Evolutionary conservation across 805 yeast species (phyloP).

Genomic region (Zygosaccharomyces pseudorouxii): DNA sequence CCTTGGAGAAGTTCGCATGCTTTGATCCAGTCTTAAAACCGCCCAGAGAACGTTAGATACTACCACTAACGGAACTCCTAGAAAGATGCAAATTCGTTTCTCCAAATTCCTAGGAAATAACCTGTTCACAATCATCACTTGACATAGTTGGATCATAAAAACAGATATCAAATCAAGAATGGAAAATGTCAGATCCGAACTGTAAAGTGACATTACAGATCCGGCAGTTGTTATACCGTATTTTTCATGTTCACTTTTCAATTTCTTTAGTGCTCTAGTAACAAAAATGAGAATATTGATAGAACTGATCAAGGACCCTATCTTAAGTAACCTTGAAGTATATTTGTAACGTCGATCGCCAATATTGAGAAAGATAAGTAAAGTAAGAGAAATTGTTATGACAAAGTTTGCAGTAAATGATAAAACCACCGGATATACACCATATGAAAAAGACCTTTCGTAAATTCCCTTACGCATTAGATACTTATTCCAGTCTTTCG

Average conservation of each 20-base stretch:
- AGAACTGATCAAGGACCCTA: conserved; percentile 50
- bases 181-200: conserved; percentile 43
- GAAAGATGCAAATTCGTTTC: conserved; percentile 53
- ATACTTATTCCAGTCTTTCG: conserved; percentile 46
- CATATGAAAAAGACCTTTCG: conserved; percentile 47
- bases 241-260: conserved; percentile 44
- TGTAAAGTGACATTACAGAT: conserved; percentile 36
- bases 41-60: conserved; percentile 68
- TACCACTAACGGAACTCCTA: conserved; percentile 51
- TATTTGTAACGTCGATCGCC: conserved; percentile 55
- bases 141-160: conserved; percentile 56
- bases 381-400: conserved; percentile 56
- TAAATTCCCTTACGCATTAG: conserved; percentile 28
- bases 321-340: conserved; percentile 24
- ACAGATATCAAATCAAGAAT: conserved; percentile 56
- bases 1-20: conserved; percentile 15
- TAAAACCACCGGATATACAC: conserved; percentile 58
- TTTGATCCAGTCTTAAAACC: conserved; percentile 38
- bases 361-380: conserved; percentile 60
- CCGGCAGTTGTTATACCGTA: conserved; percentile 33
- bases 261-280: conserved; percentile 42
- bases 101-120: conserved; percentile 64
- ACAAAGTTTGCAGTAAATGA: conserved; percentile 62
- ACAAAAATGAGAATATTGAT: conserved; percentile 50
- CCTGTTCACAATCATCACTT: conserved; percentile 67